Evolutionary conservation across 192 early-diverging fungal species (phyloP), one percentile per base, ranked within the genome.

Genomic region (Ramicandelaber brevisporus): DNA sequence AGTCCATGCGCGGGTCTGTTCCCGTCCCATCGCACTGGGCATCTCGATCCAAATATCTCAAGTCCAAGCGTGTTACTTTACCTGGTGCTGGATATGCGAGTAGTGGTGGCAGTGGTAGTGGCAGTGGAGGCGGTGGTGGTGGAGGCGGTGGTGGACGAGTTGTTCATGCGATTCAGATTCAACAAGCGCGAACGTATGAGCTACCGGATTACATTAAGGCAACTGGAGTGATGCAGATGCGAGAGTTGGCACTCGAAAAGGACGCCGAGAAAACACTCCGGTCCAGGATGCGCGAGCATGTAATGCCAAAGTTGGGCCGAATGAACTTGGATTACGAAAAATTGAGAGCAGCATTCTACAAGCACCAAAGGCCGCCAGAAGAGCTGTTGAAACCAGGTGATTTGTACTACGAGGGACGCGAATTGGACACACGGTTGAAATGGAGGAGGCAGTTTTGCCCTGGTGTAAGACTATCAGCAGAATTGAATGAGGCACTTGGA

Each of bases 301-400:
- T 73, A 6, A 77, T 79, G 31, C 86, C 92, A 11, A 93, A 88
- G 48, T 88, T 97, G 82, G 84, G 86, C 34, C 83, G 80, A 46
- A 51, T 95, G 17, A 84, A 84, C 26, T 72, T 98, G 42, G 92
- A 98, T 43, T 98, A 98, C 41, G 83, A 92, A 40, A 89, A 89
- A 33, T 55, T 98, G 21, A 85, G 95, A 36, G 89, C 89, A 46
- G 92, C 92, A 1, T 98, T 98, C 41, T 98, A 95, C 59, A 51
- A 76, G 34, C 88, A 76, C 50, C 92, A 98, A 44, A 80, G 78
- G 26, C 75, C 79, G 22, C 53, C 48, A 5, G 35, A 35, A 7
- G 53, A 46, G 22, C 24, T 48, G 21, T 42, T 44, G 7, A 30
- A 37, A 3, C 55, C 46, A 14, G 52, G 48, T 14, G 38, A 55